Evolutionary conservation across 1,284 basidiomycete species (phyloP).

Genomic region (Cystobasidium sp.): DNA sequence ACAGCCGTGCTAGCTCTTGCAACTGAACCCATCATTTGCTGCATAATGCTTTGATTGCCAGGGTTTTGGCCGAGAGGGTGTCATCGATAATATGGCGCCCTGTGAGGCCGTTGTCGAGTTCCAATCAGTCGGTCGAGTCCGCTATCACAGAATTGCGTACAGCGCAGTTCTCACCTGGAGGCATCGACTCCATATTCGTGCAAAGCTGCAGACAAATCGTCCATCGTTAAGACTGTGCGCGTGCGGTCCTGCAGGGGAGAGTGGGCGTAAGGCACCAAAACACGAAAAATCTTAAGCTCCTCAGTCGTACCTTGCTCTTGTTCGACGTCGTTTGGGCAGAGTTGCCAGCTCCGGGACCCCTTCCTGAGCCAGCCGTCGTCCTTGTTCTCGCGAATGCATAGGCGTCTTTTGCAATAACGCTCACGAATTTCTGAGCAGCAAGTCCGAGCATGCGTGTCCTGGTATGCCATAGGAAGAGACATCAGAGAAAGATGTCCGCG

Average conservation of each 20-base stretch:
- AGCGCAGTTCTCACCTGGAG: conserved; percentile 56
- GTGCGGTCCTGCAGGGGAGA: conserved; percentile 46
- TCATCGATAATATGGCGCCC: conserved; percentile 45
- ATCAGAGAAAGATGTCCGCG: background rate
- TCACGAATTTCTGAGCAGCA: conserved; percentile 97
- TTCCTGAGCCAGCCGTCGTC: conserved; percentile 61
- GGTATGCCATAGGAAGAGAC: conserved; percentile 24
- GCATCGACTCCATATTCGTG: conserved; percentile 93
- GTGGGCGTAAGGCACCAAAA: too few species aligned
- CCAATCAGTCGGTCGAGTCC: background rate
- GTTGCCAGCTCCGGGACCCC: conserved; percentile 46
- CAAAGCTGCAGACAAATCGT: conserved; percentile 89
- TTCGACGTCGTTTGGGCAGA: background rate
- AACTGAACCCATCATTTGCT: background rate
- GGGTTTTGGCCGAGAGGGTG: background rate
- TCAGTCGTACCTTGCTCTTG: conserved; percentile 38
- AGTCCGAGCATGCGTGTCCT: conserved; percentile 93
- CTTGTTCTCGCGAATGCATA: conserved; percentile 97
- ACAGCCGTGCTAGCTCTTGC: background rate
- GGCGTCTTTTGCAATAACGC: conserved; percentile 94
- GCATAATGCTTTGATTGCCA: background rate
- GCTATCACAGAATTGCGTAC: background rate
- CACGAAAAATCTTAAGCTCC: background rate
- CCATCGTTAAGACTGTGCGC: conserved; percentile 95
- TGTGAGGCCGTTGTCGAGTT: background rate